These are phyloP conservation scores for Penicillium sp. DNA, from an alignment of 2,329 filamentous ascomycete species.

Conservation along the genomic window DNA sequence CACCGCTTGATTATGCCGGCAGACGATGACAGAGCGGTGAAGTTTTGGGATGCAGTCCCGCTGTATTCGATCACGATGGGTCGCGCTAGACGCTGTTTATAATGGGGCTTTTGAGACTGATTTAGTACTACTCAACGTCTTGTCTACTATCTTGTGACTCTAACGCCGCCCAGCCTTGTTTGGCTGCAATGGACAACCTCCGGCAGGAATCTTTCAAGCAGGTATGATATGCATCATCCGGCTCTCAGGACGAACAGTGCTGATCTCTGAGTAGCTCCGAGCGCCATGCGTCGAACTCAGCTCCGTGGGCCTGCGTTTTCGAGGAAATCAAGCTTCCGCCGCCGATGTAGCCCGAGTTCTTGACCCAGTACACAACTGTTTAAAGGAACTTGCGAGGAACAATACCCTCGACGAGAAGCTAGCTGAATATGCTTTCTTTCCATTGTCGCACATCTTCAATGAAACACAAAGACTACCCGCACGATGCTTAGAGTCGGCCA, in stretches of 20 bases:
- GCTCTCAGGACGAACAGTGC: neutral
- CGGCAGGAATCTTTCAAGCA: conserved; percentile 37
- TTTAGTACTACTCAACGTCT: neutral
- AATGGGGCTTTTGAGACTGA: neutral
- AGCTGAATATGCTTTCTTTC: conserved; percentile 91
- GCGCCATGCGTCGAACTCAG: conserved; percentile 51
- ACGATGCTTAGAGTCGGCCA: conserved; percentile 59
- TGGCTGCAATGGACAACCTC: conserved; percentile 28
- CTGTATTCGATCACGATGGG: conserved; percentile 4
- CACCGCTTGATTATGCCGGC: conserved; percentile 22
- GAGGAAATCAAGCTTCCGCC: conserved; percentile 38
- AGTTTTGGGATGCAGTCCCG: conserved; percentile 4
- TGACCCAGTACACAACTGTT: conserved; percentile 34
- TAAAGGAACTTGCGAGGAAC: conserved; percentile 35
- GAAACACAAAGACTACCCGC: conserved; percentile 63
- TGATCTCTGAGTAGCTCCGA: conserved; percentile 42
- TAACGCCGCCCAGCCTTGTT: neutral
- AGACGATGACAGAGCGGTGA: conserved; percentile 20
- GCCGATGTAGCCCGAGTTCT: conserved; percentile 44
- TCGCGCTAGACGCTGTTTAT: neutral
- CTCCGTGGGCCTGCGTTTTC: conserved; percentile 46
- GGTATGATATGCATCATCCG: conserved; percentile 20
- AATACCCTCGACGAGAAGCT: conserved; percentile 63
- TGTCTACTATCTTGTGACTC: neutral
- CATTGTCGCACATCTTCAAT: conserved; percentile 76